Percentiles rank a stretch among this genome's conserved stretches.
phyloP scores from a whole-genome alignment of 345 rosid genomes.

The Corchorus capsularis region DNA sequence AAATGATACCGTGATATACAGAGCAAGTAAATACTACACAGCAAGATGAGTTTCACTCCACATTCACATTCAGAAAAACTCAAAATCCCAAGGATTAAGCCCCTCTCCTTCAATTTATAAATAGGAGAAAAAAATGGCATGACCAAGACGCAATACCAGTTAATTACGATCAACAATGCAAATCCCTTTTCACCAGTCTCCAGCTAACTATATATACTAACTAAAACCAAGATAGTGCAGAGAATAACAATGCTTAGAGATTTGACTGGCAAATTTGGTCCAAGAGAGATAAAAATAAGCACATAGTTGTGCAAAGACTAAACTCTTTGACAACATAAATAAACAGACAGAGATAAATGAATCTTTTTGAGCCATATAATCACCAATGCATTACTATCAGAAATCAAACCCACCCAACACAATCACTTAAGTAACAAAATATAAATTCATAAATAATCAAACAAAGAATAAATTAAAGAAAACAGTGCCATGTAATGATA shows the following conservation, averaged over 20 bases:
- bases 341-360: background rate
- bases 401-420: conserved; percentile 8
- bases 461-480: too few species aligned
- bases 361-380: background rate
- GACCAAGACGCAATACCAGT: background rate
- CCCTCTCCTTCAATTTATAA: background rate
- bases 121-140: background rate
- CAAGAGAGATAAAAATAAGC: conserved; percentile 1
- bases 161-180: background rate
- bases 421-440: too few species aligned
- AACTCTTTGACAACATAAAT: background rate
- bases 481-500: too few species aligned
- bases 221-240: too few species aligned
- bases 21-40: too few species aligned
- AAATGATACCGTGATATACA: background rate
- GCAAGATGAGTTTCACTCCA: background rate
- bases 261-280: background rate
- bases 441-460: too few species aligned
- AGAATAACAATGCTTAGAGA: too few species aligned
- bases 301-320: background rate
- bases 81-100: conserved; percentile 6
- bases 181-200: background rate
- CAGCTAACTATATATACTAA: too few species aligned
- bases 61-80: background rate
- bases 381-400: background rate